Percentiles rank a stretch among this genome's conserved stretches.
Evolutionary conservation across 139 green algal genomes (phyloP).

Genomic region (Closterium sp.): DNA sequence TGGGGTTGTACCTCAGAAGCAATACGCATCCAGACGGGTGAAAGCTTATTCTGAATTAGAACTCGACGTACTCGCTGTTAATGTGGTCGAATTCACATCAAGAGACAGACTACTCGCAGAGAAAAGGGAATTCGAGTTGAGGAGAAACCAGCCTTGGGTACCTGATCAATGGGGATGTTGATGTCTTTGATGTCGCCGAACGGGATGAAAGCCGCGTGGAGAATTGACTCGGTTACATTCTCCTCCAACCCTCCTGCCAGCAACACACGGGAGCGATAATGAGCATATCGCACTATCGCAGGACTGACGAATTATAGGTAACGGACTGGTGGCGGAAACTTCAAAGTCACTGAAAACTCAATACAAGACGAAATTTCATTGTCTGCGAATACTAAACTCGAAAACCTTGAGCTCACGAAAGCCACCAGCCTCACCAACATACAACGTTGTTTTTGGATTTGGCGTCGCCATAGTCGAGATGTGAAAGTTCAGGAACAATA

Average conservation of each 20-base stretch:
- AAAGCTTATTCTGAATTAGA: background rate
- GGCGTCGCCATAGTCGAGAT: background rate
- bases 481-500: no score
- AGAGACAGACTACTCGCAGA: background rate
- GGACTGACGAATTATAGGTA: no score
- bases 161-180: slow-evolving; percentile 87
- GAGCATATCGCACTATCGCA: no score
- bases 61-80: background rate
- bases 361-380: no score
- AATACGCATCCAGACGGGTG: background rate
- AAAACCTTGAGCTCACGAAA: background rate
- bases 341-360: background rate
- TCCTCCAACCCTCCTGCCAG: slow-evolving; percentile 83
- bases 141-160: background rate
- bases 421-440: background rate
- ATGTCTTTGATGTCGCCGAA: slow-evolving; percentile 98
- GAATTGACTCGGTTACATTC: slow-evolving; percentile 78
- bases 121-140: background rate
- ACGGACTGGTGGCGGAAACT: background rate
- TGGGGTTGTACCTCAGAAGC: background rate
- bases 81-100: background rate
- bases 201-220: slow-evolving; percentile 93
- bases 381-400: background rate
- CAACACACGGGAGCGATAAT: no score
- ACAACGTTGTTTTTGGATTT: background rate